These are phyloP conservation scores for Fragilaria radians DNA, from an alignment of 108 stramenopile species.

Conservation along the genomic window DNA sequence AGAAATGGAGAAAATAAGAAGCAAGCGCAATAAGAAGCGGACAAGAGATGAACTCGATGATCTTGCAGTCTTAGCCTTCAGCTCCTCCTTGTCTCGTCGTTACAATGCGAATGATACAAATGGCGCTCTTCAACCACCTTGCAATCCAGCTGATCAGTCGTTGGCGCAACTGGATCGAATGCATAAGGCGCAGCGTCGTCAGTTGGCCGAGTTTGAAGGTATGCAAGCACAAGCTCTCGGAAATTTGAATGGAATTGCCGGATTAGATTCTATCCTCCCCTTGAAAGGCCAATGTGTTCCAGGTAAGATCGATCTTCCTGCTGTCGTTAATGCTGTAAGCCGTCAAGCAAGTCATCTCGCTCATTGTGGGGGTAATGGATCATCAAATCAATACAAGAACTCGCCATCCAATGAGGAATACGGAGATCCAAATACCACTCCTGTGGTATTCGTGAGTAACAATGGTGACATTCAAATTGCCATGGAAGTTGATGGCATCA, in stretches of 20 bases:
- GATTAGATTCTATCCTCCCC: conserved; percentile 6
- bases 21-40: conserved; percentile 60
- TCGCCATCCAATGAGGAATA: conserved; percentile 32
- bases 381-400: background rate
- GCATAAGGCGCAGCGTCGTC: conserved; percentile 60
- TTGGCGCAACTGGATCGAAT: conserved; percentile 57
- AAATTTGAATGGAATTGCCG: background rate
- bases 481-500: conserved; percentile 79
- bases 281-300: conserved; percentile 68
- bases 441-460: conserved; percentile 56
- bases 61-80: conserved; percentile 27
- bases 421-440: conserved; percentile 69
- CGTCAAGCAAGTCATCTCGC: conserved; percentile 67
- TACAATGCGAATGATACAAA: too few relatives aligned
- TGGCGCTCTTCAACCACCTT: too few relatives aligned
- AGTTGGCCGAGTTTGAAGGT: conserved; percentile 49
- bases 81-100: background rate
- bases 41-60: conserved; percentile 24
- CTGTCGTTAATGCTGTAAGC: conserved; percentile 61
- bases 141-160: conserved; percentile 1
- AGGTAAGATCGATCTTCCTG: conserved; percentile 61
- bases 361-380: conserved; percentile 38
- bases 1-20: conserved; percentile 66
- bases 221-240: conserved; percentile 18
- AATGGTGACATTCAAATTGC: conserved; percentile 70